phyloP scores from a whole-genome alignment of 2,329 filamentous ascomycete genomes.

The Colletotrichum sp. region DNA sequence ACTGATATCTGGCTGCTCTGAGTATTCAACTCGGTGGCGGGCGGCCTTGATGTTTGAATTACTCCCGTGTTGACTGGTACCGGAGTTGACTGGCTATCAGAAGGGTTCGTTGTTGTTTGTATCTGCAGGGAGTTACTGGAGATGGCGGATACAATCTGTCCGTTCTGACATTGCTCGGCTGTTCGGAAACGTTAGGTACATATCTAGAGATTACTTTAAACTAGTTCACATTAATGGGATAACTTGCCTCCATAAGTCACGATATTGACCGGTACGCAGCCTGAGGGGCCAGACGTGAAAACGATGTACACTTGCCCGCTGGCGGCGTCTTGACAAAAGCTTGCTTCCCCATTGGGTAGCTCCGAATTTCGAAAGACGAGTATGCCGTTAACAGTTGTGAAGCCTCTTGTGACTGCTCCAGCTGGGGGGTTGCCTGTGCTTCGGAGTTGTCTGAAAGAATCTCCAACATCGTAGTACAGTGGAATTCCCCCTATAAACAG shows the following conservation, averaged over 20 bases:
- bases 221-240: background rate
- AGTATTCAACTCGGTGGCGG: background rate
- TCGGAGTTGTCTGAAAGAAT: background rate
- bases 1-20: background rate
- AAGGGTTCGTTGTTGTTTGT: background rate
- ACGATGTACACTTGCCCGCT: background rate
- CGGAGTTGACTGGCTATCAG: background rate
- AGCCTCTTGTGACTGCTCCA: background rate
- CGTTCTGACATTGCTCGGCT: background rate
- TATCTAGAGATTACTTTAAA: background rate
- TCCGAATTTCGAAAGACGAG: background rate
- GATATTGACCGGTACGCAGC: background rate
- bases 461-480: background rate
- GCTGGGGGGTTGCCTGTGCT: background rate
- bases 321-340: background rate
- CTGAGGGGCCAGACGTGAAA: background rate
- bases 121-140: background rate
- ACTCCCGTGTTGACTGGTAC: background rate
- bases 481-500: background rate
- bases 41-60: background rate
- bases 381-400: background rate
- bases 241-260: background rate
- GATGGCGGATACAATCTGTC: background rate
- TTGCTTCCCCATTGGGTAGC: background rate
- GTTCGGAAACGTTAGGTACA: background rate